Conservation (phyloP, 192 early-diverging fungal species). For the Dissophora globulifera region DNA sequence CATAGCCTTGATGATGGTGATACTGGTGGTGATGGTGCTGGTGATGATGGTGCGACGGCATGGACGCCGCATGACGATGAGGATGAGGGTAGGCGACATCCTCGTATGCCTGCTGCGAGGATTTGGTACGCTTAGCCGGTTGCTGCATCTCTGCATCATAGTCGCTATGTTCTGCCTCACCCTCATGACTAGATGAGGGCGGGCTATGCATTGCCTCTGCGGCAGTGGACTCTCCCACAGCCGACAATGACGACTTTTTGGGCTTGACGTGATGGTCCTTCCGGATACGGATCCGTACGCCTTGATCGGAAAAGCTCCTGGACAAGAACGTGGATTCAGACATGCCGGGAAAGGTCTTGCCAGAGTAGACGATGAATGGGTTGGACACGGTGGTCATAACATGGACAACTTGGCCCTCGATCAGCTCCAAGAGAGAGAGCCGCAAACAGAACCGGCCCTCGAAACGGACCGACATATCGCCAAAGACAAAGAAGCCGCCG, state of each 20-base stretch:
- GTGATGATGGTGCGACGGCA: too few relatives aligned
- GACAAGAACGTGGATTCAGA: conserved; percentile 90
- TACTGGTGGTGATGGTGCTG: too few relatives aligned
- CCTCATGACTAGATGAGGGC: conserved; percentile 33
- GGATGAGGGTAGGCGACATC: conserved; percentile 4
- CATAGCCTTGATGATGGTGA: conserved; percentile 3
- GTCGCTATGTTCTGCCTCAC: conserved; percentile 48
- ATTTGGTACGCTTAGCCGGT: conserved; percentile 4
- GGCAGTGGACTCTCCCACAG: neutral
- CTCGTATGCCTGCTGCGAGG: conserved; percentile 2
- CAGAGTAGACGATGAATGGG: conserved; percentile 79
- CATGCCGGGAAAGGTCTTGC: conserved; percentile 95
- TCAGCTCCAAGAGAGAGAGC: conserved; percentile 94
- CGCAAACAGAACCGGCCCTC: conserved; percentile 82
- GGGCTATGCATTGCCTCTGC: conserved; percentile 44
- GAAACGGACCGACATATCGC: conserved; percentile 87
- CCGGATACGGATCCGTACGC: conserved; percentile 91
- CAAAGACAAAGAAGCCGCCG: conserved; percentile 95
- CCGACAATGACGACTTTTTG: conserved; percentile 35
- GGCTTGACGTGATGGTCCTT: conserved; percentile 76
- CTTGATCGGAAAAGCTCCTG: conserved; percentile 93
- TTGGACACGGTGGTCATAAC: conserved; percentile 81
- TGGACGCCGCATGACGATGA: too few relatives aligned
- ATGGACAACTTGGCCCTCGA: conserved; percentile 59
- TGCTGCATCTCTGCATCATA: conserved; percentile 12